phyloP scores from a whole-genome alignment of 2,329 filamentous ascomycete species.

The Pseudogymnoascus sp. region DNA sequence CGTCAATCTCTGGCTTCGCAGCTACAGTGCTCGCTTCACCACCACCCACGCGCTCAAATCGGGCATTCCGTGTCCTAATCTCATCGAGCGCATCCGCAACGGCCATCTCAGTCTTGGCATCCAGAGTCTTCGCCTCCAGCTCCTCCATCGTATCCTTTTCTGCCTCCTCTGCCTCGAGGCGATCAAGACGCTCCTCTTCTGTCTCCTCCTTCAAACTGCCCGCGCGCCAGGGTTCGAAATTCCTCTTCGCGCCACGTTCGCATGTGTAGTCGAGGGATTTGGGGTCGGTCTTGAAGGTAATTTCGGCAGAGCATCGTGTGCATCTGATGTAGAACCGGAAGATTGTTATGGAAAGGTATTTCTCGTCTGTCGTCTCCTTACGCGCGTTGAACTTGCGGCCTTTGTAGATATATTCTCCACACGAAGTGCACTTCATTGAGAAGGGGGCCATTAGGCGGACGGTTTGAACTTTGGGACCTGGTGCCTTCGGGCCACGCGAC shows the following conservation, averaged over 20 bases:
- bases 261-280: slow-evolving; percentile 87
- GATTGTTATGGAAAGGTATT: slow-evolving; percentile 81
- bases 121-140: slow-evolving; percentile 84
- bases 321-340: slow-evolving; percentile 89
- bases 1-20: slow-evolving; percentile 41
- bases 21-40: slow-evolving; percentile 49
- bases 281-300: slow-evolving; percentile 90
- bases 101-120: slow-evolving; percentile 92
- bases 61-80: slow-evolving; percentile 84
- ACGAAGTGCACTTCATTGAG: slow-evolving; percentile 63
- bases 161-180: slow-evolving; percentile 71
- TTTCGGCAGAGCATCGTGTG: slow-evolving; percentile 77
- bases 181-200: slow-evolving; percentile 77
- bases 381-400: slow-evolving; percentile 92
- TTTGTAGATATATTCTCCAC: slow-evolving; percentile 81
- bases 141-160: slow-evolving; percentile 93
- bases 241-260: slow-evolving; percentile 76
- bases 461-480: slow-evolving; percentile 73
- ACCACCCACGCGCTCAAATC: slow-evolving; percentile 68
- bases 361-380: slow-evolving; percentile 87
- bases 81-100: slow-evolving; percentile 94
- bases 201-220: slow-evolving; percentile 61
- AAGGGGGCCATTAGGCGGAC: slow-evolving; percentile 90
- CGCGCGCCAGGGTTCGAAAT: slow-evolving; percentile 84
- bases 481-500: slow-evolving; percentile 59